Conservation (phyloP, 805 yeast genomes). For the Debaryomyces maramus region DNA sequence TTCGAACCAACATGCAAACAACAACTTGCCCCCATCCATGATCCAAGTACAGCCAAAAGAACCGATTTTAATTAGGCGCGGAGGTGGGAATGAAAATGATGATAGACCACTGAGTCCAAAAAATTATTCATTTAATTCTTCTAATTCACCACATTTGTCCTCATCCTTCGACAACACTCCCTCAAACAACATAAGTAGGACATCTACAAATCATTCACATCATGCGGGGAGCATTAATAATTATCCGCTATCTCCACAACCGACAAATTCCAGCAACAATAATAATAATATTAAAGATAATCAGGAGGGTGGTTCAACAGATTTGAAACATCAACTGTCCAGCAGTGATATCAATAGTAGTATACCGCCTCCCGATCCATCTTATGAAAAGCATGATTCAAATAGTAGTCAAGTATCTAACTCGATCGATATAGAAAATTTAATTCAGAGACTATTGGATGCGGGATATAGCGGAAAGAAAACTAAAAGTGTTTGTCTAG, state of each 20-base stretch:
- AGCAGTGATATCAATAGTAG: not conserved
- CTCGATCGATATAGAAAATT: slow-evolving; percentile 69
- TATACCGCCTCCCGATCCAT: not conserved
- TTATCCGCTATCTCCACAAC: slow-evolving; percentile 20
- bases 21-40: slow-evolving; percentile 64
- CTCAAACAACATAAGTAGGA: slow-evolving; percentile 12
- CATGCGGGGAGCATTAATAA: slow-evolving; percentile 11
- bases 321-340: not conserved
- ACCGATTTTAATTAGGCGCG: slow-evolving; percentile 64
- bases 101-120: slow-evolving; percentile 19
- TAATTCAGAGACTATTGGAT: slow-evolving; percentile 86
- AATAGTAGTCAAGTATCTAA: not conserved
- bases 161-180: slow-evolving; percentile 1
- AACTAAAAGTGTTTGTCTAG: slow-evolving; percentile 84
- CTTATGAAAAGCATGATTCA: not conserved
- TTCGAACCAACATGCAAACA: slow-evolving; percentile 1
- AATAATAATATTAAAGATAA: slow-evolving; percentile 2
- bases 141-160: slow-evolving; percentile 10
- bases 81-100: slow-evolving; percentile 34
- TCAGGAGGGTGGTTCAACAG: not conserved
- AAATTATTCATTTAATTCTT: slow-evolving; percentile 14
- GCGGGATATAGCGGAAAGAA: slow-evolving; percentile 96
- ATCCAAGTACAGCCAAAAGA: slow-evolving; percentile 67
- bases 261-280: slow-evolving; percentile 8
- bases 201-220: slow-evolving; percentile 25